Evolutionary conservation across 805 yeast genomes (phyloP), one percentile per base, ranked within the genome.

Genomic region (Brettanomyces bruxellensis): DNA sequence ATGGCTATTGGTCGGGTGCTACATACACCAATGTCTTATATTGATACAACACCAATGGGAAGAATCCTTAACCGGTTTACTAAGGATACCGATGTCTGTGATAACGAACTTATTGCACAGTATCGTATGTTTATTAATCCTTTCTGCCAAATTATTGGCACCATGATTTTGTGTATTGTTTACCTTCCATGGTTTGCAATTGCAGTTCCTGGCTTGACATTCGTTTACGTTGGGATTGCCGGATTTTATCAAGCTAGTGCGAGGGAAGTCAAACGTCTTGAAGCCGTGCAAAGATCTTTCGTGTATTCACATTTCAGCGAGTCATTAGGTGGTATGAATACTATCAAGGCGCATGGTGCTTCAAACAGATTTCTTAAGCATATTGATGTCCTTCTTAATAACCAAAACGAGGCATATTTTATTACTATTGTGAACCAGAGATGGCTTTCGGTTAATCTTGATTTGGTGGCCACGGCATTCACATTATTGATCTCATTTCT

Each of bases 21-120:
- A 49, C 81, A 81, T 49, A 80, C 93, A 2, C 95, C 95, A 42
- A 86, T 86, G 91, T 65, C 81, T 1, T 89, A 78, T 60, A 73
- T 87, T 65, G 96, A 89, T 58, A 79, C 87, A 9, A 85, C 95
- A 0, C 96, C 96, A 14, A 73, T 86, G 71, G 96, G 96, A 1
- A 73, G 96, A 53, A 81, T 88, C 48, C 68, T 89, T 60, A 88
- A 86, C 64, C 70, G 95, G 54, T 88, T 87, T 62, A 86, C 95
- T 3, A 86, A 86, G 55, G 96, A 88, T 62, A 83, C 93, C 0
- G 41, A 88, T 60, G 80, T 81, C 4, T 67, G 87, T 61, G 95
- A 88, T 58, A 86, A 85, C 59, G 91, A 84, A 63, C 66, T 87
- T 48, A 75, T 79, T 46, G 89, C 84, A 58, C 85, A 82, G 56